These are phyloP conservation scores for Bimuria novae-zelandiae DNA, from an alignment of 2,329 filamentous ascomycete species.

Conservation along the genomic window DNA sequence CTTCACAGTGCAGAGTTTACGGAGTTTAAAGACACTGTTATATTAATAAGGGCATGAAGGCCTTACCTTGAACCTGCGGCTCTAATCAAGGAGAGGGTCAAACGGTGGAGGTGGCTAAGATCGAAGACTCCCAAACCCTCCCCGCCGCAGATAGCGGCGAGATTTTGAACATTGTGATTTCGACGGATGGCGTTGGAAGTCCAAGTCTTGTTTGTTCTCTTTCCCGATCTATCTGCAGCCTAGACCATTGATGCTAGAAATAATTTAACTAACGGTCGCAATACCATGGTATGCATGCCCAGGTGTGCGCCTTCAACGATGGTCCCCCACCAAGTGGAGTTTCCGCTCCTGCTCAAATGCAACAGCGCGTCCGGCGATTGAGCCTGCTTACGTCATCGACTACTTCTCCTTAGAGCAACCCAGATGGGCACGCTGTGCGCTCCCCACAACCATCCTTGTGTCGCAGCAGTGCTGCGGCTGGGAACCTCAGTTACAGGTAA, in stretches of 20 bases:
- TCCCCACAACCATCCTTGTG: conserved; percentile 4
- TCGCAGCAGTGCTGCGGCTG: not conserved
- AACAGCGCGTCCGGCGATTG: no score
- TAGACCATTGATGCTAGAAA: no score
- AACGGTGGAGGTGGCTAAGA: conserved; percentile 26
- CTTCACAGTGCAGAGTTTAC: conserved; percentile 63
- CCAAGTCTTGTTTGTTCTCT: no score
- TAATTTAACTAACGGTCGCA: no score
- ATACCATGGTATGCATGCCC: no score
- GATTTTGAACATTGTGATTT: not conserved
- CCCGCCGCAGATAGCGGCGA: not conserved
- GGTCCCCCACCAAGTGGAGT: no score
- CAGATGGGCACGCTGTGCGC: not conserved
- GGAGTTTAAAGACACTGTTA: conserved; percentile 42
- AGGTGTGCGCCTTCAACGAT: no score
- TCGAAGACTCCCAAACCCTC: conserved; percentile 7
- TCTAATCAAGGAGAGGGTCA: conserved; percentile 17
- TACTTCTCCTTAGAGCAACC: not conserved
- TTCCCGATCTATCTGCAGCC: no score
- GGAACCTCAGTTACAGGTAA: not conserved
- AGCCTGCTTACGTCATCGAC: no score
- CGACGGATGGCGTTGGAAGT: no score
- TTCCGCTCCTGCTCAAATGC: no score
- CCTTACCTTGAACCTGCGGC: conserved; percentile 22
- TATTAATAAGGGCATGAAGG: conserved; percentile 19